Evolutionary conservation across 371 early-diverging fungal genomes (phyloP).

Genomic region (Gilbertella persicaria): DNA sequence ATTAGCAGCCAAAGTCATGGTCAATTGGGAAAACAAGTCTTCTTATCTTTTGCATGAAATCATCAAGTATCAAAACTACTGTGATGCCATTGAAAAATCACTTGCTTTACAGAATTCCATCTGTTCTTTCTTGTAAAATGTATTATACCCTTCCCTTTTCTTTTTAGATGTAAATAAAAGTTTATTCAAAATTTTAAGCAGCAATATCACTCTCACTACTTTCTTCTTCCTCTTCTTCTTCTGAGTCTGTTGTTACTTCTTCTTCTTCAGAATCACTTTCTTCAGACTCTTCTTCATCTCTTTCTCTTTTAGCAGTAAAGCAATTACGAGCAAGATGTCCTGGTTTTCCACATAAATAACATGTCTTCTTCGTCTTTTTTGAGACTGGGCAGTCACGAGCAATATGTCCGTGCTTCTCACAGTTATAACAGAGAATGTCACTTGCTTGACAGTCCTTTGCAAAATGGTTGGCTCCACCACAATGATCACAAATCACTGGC

Average conservation of each 20-base stretch:
- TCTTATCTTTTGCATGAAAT: conserved; percentile 82
- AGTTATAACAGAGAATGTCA: conserved; percentile 59
- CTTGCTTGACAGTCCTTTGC: conserved; percentile 67
- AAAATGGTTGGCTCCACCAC: conserved; percentile 61
- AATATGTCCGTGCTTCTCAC: conserved; percentile 61
- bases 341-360: conserved; percentile 57
- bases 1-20: conserved; percentile 63
- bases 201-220: neutral
- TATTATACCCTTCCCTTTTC: too few relatives aligned
- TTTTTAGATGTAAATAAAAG: neutral
- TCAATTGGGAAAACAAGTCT: conserved; percentile 86
- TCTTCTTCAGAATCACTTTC: conserved; percentile 10
- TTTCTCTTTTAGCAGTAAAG: conserved; percentile 29
- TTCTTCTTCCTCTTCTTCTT: conserved; percentile 5
- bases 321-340: conserved; percentile 63
- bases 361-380: conserved; percentile 35
- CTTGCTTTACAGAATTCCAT: conserved; percentile 47
- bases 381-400: conserved; percentile 51
- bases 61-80: conserved; percentile 87
- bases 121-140: too few relatives aligned
- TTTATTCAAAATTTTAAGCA: neutral
- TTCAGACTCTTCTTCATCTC: conserved; percentile 20
- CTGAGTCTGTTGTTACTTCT: conserved; percentile 1
- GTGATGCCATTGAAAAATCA: conserved; percentile 73
- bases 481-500: conserved; percentile 59